phyloP scores from a whole-genome alignment of 352 stramenopile species.

The Aphanomyces cochlioides region DNA sequence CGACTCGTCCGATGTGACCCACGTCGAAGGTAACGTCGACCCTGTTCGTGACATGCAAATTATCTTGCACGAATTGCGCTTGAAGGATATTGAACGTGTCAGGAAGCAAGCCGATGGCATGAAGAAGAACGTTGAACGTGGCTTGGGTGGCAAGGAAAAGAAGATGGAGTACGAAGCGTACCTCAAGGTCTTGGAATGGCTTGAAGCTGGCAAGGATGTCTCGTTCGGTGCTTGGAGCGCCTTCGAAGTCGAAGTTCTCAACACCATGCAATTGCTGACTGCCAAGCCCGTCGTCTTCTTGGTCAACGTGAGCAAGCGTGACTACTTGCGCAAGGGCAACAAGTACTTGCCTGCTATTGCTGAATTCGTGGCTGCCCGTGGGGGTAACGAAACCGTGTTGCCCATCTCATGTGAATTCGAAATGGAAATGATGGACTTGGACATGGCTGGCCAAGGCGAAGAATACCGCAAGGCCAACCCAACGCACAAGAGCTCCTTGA shows the following conservation, averaged over 20 bases:
- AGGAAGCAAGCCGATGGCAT: constrained; percentile 67
- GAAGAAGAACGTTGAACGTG: constrained; percentile 86
- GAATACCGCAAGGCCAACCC: constrained; percentile 80
- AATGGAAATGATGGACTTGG: constrained; percentile 87
- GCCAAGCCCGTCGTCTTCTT: constrained; percentile 98
- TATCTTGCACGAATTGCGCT: constrained; percentile 97
- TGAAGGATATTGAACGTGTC: constrained; percentile 96
- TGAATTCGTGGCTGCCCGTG: constrained; percentile 95
- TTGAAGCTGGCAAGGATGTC: constrained; percentile 87
- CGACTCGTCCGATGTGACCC: constrained; percentile 96
- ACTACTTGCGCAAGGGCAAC: constrained; percentile 98
- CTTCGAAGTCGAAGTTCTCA: constrained; percentile 88
- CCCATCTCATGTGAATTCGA: constrained; percentile 99
- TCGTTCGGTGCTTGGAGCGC: constrained; percentile 87
- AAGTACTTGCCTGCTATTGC: constrained; percentile 97
- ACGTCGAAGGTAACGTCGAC: constrained; percentile 98
- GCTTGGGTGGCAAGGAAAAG: constrained; percentile 92
- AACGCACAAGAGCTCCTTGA: constrained; percentile 89
- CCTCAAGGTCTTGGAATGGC: constrained; percentile 73
- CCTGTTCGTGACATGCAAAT: constrained; percentile 98
- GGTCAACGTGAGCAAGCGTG: constrained; percentile 98
- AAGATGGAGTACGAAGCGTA: constrained; percentile 92
- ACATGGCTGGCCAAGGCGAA: constrained; percentile 50
- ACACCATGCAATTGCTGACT: constrained; percentile 89
- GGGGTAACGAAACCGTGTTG: constrained; percentile 95